Evolutionary conservation across 75 land plant species (phyloP), one percentile per base, ranked within the genome.

Genomic region (Pinus tabuliformis): DNA sequence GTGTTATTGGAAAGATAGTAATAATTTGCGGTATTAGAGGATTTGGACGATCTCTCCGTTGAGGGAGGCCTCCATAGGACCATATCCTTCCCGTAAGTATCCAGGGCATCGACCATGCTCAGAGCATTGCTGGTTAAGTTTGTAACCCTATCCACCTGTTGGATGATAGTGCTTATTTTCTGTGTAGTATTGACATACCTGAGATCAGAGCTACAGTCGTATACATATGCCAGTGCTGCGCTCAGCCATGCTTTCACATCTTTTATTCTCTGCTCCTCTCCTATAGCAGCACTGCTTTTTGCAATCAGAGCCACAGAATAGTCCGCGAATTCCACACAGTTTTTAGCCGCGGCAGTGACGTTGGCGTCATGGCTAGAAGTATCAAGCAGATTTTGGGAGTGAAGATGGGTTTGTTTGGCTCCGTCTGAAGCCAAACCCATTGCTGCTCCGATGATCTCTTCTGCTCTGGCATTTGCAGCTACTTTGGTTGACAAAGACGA

Each of bases 51-150:
- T 18, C 90, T 77, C 77, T 82, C 85, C 68, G 90, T 76, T 79
- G 58, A 39, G 39, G 92, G 89, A 56, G 85, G 86, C 36, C 26
- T 18, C 89, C 93, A 93, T 12, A 64, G 21, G 3, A 68, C 60
- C 39, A 66, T 75, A 61, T 83, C 77, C 14, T 39, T 14, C 45
- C 90, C 89, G 82, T 57, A 78, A 16, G 39, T 60, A 56, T 81
- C 90, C 37, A 73, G 75, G 39, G 97, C 83, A 72, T 76, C 71
- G 28, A 85, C 15, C 92, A 95, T 89, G 80, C 88, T 77, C 9
- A 93, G 80, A 13, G 94, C 96, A 68, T 89, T 89, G 77, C 97
- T 93, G 74, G 83, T 85, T 14, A 54, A 24, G 72, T 78, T 21
- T 86, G 85, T 83, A 73, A 87, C 80, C 56, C 76, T 20, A 73